Conservation (phyloP, 176 grass and related monocot species). For the Paspalum vaginatum region DNA sequence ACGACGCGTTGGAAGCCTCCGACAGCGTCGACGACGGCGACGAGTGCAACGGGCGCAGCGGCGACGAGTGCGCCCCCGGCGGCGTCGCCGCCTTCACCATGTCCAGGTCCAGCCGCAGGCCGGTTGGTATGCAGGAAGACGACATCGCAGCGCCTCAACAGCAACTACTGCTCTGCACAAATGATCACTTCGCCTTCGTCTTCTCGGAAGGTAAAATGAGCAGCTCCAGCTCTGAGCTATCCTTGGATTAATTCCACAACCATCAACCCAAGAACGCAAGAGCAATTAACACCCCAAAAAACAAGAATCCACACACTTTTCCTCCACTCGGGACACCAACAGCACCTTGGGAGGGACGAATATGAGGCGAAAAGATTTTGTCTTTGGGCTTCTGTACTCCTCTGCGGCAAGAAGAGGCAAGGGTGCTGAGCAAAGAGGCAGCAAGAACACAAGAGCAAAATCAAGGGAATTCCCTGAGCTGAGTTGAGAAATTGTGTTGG, state of each 20-base stretch:
- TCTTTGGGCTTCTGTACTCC: conserved; percentile 15
- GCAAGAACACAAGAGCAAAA: conserved; percentile 33
- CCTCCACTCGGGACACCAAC: conserved; percentile 27
- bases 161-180: not conserved
- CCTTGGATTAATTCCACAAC: conserved; percentile 25
- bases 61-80: conserved; percentile 64
- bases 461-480: conserved; percentile 24
- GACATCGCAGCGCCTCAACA: conserved; percentile 45
- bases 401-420: conserved; percentile 44
- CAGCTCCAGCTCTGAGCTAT: not conserved
- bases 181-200: not conserved
- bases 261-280: conserved; percentile 30
- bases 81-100: conserved; percentile 73
- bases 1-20: conserved; percentile 64
- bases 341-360: conserved; percentile 38
- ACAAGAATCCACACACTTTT: conserved; percentile 15
- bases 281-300: conserved; percentile 2
- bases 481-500: conserved; percentile 14
- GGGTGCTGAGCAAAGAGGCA: conserved; percentile 29
- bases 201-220: conserved; percentile 1
- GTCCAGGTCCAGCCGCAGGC: conserved; percentile 76
- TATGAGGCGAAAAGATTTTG: conserved; percentile 1
- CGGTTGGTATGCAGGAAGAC: conserved; percentile 81
- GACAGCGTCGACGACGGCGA: conserved; percentile 73
- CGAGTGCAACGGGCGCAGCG: conserved; percentile 62